Evolutionary conservation across 1,284 basidiomycete genomes (phyloP).

Genomic region (Irpex lacteus): DNA sequence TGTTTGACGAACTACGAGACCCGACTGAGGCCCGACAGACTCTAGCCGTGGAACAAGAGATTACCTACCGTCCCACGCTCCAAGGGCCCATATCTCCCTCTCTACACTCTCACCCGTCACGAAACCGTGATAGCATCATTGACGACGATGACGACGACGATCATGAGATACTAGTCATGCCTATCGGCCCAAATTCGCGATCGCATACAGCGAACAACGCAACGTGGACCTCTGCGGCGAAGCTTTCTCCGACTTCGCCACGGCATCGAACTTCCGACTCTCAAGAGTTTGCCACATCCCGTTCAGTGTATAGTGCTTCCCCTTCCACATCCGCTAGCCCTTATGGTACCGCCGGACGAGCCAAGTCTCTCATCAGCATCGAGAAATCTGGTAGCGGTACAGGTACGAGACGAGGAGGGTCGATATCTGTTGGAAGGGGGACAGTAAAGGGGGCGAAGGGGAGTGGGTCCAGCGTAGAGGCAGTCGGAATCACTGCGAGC

Average conservation of each 20-base stretch:
- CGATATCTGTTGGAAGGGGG: constrained; percentile 63
- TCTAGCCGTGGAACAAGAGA: background rate
- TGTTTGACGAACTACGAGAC: constrained; percentile 77
- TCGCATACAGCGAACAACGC: background rate
- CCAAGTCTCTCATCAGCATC: constrained; percentile 60
- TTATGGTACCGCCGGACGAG: constrained; percentile 2
- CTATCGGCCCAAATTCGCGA: constrained; percentile 46
- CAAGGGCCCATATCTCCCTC: constrained; percentile 18
- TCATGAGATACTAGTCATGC: constrained; percentile 74
- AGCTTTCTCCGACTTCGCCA: constrained; percentile 16
- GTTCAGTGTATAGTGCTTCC: constrained; percentile 25
- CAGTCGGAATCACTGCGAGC: constrained; percentile 64
- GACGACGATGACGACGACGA: constrained; percentile 70
- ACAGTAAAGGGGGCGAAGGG: constrained; percentile 50
- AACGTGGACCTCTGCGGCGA: constrained; percentile 27
- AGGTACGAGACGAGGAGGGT: constrained; percentile 44
- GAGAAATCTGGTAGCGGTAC: constrained; percentile 34
- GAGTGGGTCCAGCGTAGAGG: constrained; percentile 65
- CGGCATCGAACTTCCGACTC: constrained; percentile 7
- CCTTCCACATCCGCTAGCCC: constrained; percentile 9
- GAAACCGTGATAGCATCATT: constrained; percentile 32
- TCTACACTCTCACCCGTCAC: constrained; percentile 9
- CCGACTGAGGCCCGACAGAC: constrained; percentile 52
- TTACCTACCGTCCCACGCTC: background rate
- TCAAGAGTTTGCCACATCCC: constrained; percentile 9